Evolutionary conservation across 2,329 filamentous ascomycete genomes (phyloP).

Genomic region (Claviceps sp.): DNA sequence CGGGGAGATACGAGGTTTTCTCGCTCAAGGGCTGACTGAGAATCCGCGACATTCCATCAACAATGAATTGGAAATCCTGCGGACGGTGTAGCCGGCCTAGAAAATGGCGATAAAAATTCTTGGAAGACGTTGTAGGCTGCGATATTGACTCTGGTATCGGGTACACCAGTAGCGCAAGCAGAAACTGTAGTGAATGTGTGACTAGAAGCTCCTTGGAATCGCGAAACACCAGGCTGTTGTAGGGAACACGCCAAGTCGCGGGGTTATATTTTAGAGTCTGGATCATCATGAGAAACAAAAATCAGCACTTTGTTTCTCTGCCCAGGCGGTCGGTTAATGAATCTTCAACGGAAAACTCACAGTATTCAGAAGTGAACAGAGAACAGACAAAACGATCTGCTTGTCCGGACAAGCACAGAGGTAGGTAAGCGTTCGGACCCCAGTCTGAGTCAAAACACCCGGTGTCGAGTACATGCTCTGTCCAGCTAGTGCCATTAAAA

Average conservation of each 20-base stretch:
- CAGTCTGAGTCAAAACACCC: conserved; percentile 64
- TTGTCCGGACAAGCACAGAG: conserved; percentile 81
- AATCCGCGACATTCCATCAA: conserved; percentile 86
- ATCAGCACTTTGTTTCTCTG: too few species aligned
- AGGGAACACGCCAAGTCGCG: conserved; percentile 83
- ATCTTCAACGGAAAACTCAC: conserved; percentile 34
- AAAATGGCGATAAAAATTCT: conserved; percentile 91
- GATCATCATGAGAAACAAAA: conserved; percentile 32
- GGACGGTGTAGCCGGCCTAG: conserved; percentile 80
- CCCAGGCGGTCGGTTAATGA: too few species aligned
- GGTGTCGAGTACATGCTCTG: conserved; percentile 90
- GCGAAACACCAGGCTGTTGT: conserved; percentile 83
- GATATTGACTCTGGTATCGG: conserved; percentile 68
- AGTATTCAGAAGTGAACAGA: conserved; percentile 91
- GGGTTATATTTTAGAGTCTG: conserved; percentile 93
- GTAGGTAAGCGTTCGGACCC: conserved; percentile 76
- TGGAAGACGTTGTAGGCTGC: conserved; percentile 45
- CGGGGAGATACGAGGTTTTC: conserved; percentile 77
- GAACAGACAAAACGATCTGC: conserved; percentile 74
- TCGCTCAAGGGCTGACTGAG: conserved; percentile 86
- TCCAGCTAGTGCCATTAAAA: conserved; percentile 75
- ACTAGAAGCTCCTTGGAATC: conserved; percentile 84
- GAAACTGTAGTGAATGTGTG: conserved; percentile 79
- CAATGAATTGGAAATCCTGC: conserved; percentile 94
- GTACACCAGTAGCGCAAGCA: conserved; percentile 77